phyloP scores from a whole-genome alignment of 2,329 filamentous ascomycete species.

The Lecanosticta acicola region DNA sequence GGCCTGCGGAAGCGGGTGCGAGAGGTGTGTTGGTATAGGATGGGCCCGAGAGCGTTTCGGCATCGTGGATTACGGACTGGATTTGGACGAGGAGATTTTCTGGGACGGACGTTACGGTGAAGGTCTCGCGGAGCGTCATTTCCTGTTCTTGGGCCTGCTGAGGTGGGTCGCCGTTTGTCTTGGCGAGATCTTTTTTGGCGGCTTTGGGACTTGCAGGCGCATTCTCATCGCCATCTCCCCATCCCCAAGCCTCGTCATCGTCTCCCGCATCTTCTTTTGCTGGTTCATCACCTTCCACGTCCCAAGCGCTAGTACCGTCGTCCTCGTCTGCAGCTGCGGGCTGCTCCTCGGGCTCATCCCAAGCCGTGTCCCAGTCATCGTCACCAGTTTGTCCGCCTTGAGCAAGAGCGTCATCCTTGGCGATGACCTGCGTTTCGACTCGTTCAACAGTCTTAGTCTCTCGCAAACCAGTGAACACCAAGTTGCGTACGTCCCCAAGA shows the following conservation, averaged over 20 bases:
- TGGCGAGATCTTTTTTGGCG: slow-evolving; percentile 18
- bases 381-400: slow-evolving; percentile 39
- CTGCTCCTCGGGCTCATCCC: slow-evolving; percentile 61
- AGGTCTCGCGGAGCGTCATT: slow-evolving; percentile 74
- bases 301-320: slow-evolving; percentile 47
- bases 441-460: slow-evolving; percentile 68
- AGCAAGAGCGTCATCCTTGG: slow-evolving; percentile 58
- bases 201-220: slow-evolving; percentile 21
- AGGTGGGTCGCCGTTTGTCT: slow-evolving; percentile 26
- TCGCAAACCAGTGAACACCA: slow-evolving; percentile 63
- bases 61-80: slow-evolving; percentile 43
- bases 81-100: slow-evolving; percentile 68
- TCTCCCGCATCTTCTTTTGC: slow-evolving; percentile 27
- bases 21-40: slow-evolving; percentile 49
- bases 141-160: slow-evolving; percentile 25
- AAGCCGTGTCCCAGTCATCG: slow-evolving; percentile 71
- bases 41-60: slow-evolving; percentile 51
- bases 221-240: slow-evolving; percentile 62
- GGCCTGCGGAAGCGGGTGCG: slow-evolving; percentile 59
- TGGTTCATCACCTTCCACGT: slow-evolving; percentile 36
- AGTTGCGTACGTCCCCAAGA: slow-evolving; percentile 65
- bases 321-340: slow-evolving; percentile 34
- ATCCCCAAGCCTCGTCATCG: slow-evolving; percentile 70
- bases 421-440: slow-evolving; percentile 76
- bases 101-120: slow-evolving; percentile 82